Evolutionary conservation across 2,329 filamentous ascomycete genomes (phyloP).

Genomic region (Clarireedia monteithiana): DNA sequence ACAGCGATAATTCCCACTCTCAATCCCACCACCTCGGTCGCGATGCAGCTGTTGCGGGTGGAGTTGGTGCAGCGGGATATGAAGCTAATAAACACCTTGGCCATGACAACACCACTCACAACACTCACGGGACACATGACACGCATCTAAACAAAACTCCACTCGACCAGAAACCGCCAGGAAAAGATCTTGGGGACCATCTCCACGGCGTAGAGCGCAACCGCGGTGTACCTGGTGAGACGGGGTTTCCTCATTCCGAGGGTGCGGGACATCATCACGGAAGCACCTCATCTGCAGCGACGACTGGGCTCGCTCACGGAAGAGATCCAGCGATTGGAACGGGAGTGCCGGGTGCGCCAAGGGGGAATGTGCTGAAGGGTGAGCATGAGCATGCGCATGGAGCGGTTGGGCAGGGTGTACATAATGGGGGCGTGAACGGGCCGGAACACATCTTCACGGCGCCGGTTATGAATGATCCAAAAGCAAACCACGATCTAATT

Average conservation of each 20-base stretch:
- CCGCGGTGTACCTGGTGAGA: constrained; percentile 9
- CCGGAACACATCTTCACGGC: constrained; percentile 4
- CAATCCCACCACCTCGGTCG: constrained; percentile 14
- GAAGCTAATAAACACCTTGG: constrained; percentile 2
- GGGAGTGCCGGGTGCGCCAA: constrained; percentile 4
- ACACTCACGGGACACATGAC: neutral
- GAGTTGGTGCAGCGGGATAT: constrained; percentile 6
- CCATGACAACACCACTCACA: neutral
- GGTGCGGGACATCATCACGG: neutral
- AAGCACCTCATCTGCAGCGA: neutral
- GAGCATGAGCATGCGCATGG: neutral
- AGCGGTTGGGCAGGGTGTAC: neutral
- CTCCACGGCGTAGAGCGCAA: constrained; percentile 16
- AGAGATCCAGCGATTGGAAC: neutral
- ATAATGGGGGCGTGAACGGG: too few relatives aligned
- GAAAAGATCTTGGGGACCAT: constrained; percentile 10
- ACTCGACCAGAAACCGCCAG: constrained; percentile 1
- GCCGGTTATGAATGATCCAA: constrained; percentile 3
- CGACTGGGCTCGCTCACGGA: neutral
- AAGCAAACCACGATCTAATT: too few relatives aligned
- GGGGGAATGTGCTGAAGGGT: neutral
- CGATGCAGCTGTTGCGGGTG: constrained; percentile 10
- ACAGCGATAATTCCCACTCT: constrained; percentile 14
- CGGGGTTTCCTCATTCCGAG: constrained; percentile 4
- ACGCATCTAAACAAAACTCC: neutral